phyloP scores from a whole-genome alignment of 2,329 filamentous ascomycete genomes.

The Fusarium drepaniforme region DNA sequence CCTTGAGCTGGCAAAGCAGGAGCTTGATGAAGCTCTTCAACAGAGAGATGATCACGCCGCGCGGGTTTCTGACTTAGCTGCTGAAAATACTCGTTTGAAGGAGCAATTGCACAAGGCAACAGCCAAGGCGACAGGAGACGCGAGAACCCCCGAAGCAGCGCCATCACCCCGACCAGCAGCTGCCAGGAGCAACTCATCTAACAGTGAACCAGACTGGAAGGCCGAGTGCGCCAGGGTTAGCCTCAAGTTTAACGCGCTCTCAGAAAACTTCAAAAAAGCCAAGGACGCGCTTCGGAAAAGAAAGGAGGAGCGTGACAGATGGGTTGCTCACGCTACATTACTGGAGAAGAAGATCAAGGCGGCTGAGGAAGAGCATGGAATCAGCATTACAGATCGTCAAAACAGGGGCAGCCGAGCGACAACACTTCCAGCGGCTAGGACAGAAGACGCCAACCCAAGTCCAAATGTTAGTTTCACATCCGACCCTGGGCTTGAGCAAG shows the following conservation, averaged over 20 bases:
- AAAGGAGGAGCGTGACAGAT: conserved; percentile 57
- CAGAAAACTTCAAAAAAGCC: conserved; percentile 55
- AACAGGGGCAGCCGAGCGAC: conserved; percentile 21
- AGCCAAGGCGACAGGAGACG: conserved; percentile 1
- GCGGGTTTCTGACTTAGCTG: conserved; percentile 14
- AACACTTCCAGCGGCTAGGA: conserved; percentile 14
- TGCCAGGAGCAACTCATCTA: conserved; percentile 1
- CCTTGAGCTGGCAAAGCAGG: conserved; percentile 58
- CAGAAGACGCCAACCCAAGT: conserved; percentile 23
- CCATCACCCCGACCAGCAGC: neutral
- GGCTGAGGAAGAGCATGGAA: conserved; percentile 55
- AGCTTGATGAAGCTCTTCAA: conserved; percentile 45
- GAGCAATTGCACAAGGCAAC: conserved; percentile 25
- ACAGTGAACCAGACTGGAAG: conserved; percentile 40
- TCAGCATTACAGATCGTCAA: conserved; percentile 45
- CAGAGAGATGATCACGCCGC: conserved; percentile 33
- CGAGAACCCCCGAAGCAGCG: neutral
- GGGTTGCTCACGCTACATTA: conserved; percentile 58
- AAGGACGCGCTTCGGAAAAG: conserved; percentile 55
- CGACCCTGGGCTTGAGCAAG: conserved; percentile 42
- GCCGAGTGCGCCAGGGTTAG: conserved; percentile 53
- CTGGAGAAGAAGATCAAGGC: conserved; percentile 58
- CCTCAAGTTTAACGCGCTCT: conserved; percentile 56
- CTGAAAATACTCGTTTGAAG: conserved; percentile 37
- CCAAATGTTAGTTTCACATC: conserved; percentile 36